A percentile compares a stretch with the other conserved stretches of the same genome.
Evolutionary conservation across 768 basidiomycete genomes (phyloP).

Genomic region (Chiua virens): DNA sequence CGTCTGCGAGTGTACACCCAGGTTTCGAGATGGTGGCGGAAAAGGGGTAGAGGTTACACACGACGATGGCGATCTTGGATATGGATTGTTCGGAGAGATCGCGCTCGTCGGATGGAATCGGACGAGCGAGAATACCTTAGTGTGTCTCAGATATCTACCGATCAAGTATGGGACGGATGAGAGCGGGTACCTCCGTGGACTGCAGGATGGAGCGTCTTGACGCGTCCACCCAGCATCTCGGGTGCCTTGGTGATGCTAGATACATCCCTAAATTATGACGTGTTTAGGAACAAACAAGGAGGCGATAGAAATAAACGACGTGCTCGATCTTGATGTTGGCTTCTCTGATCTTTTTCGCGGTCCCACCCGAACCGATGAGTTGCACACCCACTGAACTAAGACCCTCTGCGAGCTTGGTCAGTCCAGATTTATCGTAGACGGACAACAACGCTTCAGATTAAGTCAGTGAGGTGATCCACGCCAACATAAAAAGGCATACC

Average conservation of each 20-base stretch:
- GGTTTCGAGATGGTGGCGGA: slow-evolving; percentile 86
- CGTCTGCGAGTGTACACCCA: slow-evolving; percentile 84
- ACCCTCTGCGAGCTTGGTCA: slow-evolving; percentile 87
- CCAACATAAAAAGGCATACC: slow-evolving; percentile 16
- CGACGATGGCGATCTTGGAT: slow-evolving; percentile 92
- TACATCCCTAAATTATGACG: slow-evolving; percentile 78
- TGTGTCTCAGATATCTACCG: slow-evolving; percentile 5
- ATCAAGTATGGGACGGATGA: neutral
- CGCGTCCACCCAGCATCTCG: slow-evolving; percentile 97
- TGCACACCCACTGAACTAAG: slow-evolving; percentile 79
- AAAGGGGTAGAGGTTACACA: slow-evolving; percentile 99
- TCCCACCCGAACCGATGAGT: slow-evolving; percentile 93
- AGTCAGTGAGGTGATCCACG: slow-evolving; percentile 1
- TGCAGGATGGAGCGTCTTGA: slow-evolving; percentile 97
- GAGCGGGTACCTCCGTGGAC: slow-evolving; percentile 83
- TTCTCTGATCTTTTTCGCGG: slow-evolving; percentile 96
- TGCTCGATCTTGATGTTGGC: slow-evolving; percentile 89
- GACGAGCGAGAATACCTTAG: slow-evolving; percentile 89
- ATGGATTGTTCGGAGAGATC: slow-evolving; percentile 85
- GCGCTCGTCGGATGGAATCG: slow-evolving; percentile 84
- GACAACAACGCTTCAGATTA: slow-evolving; percentile 73
- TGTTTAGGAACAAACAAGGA: slow-evolving; percentile 7
- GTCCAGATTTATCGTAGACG: slow-evolving; percentile 92
- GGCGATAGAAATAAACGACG: slow-evolving; percentile 34
- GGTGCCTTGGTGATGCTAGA: slow-evolving; percentile 97